Base-by-base conservation (phyloP, 495 filamentous ascomycete genomes). In the Neurospora discreta region DNA sequence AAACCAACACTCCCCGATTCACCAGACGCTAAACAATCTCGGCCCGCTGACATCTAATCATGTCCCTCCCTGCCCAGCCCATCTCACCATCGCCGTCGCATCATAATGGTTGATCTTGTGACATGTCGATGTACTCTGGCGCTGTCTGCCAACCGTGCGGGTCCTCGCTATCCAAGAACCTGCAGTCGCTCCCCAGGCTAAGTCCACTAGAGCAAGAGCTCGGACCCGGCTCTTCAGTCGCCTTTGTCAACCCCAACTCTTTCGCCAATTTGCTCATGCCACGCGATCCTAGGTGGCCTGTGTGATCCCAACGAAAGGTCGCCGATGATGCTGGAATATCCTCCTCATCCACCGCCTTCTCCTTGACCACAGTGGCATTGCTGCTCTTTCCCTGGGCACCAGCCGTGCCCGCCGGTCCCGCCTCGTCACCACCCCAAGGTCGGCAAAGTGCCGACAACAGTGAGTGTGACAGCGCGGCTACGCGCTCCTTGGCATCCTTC, bases 141-240 rank as follows among this genome's bases (percentile, higher is more conserved):
- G 72, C 71, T 43, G 46, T 20, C n/a, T 41, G 43, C 77, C 77
- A 78, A 0, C 77, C 77, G 26, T 60, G 77, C 40, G 77, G 77
- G 39, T 20, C 74, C 38, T 78, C 77, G 23, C 77, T 78, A n/a
- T 70, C 77, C 33, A 78, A 39, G 23, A 78, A 78, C 15, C 74
- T 65, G 26, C 52, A 65, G 52, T 65, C 52, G 52, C 52, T 65
- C 26, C 26, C 52, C 52, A 65, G 52, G 52, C 26, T 65, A 26
- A 65, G 26, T 26, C 33, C 52, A 65, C 52, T 65, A 36, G 52
- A 65, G 23, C 26, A 36, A 9, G 52, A 52, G 5, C 36, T 52
- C 11, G 18, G 38, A 1, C 36, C 40, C 16, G 42, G n/a, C 40
- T 9, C 71, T 26, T 74, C 71, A 7, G 30, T 40, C 26, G n/a